Evolutionary conservation across 495 filamentous ascomycete genomes (phyloP).

Genomic region (Schizothecium vesticola): DNA sequence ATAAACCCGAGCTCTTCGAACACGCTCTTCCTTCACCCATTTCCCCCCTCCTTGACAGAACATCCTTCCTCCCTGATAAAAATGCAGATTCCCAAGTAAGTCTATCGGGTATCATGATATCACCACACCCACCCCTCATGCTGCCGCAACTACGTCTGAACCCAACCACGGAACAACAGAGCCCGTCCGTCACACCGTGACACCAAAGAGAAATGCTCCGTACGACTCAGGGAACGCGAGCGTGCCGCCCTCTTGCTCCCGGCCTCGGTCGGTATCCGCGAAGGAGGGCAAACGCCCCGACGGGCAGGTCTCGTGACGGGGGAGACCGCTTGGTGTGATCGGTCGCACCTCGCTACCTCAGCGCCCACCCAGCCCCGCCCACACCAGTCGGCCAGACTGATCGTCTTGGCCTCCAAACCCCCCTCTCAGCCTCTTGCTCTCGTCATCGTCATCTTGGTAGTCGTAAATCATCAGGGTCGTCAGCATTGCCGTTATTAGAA

Average conservation of each 20-base stretch:
- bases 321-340: not conserved
- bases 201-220: constrained; percentile 1
- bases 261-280: not conserved
- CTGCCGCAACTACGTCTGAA: not conserved
- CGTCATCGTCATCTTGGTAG: constrained; percentile 7
- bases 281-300: not conserved
- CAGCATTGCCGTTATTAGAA: constrained; percentile 9
- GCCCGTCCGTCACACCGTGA: not conserved
- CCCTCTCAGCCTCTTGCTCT: not conserved
- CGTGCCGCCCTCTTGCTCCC: not conserved
- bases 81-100: constrained; percentile 13
- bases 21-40: not conserved
- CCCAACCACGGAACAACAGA: not conserved
- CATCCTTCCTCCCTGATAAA: not conserved
- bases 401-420: not conserved
- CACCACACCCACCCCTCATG: constrained; percentile 6
- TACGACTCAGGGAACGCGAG: not conserved
- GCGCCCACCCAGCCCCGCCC: not conserved
- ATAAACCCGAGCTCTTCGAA: not conserved
- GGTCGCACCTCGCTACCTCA: not conserved
- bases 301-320: not conserved
- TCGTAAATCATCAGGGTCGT: constrained; percentile 10
- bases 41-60: not conserved
- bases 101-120: constrained; percentile 35
- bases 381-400: not conserved